Percentiles rank a stretch among this genome's conserved stretches.
These are phyloP conservation scores for Acanthamoeba lenticulata DNA, from an alignment of 208 protist genomes.

Conservation along the genomic window DNA sequence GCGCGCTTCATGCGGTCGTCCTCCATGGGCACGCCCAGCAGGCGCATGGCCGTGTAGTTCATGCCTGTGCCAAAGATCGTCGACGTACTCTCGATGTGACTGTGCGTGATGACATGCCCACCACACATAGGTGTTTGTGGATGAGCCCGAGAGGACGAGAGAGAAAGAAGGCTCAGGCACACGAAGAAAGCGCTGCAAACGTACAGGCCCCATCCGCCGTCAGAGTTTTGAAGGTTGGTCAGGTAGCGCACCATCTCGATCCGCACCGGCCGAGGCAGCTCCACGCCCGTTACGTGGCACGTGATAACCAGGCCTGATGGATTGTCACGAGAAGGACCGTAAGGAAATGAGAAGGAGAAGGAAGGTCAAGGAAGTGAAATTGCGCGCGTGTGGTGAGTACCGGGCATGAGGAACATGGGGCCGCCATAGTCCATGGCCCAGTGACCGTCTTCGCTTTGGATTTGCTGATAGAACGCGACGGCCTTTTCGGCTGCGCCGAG, in stretches of 20 bases:
- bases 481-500: neutral
- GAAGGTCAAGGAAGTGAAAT: neutral
- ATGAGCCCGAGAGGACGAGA: neutral
- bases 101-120: neutral
- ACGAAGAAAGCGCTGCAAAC: neutral
- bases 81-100: constrained; percentile 94
- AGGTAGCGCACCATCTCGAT: constrained; percentile 95
- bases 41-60: constrained; percentile 94
- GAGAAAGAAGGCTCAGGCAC: neutral
- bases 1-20: constrained; percentile 85
- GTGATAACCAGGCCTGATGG: constrained; percentile 93
- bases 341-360: constrained; percentile 80
- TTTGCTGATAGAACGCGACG: constrained; percentile 67
- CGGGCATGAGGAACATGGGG: constrained; percentile 94
- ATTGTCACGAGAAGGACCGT: constrained; percentile 83
- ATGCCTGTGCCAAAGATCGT: constrained; percentile 97
- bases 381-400: neutral
- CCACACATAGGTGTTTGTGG: neutral
- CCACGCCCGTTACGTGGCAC: constrained; percentile 89
- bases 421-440: constrained; percentile 98
- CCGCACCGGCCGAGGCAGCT: constrained; percentile 79
- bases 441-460: constrained; percentile 92
- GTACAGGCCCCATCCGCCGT: constrained; percentile 95
- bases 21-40: constrained; percentile 91
- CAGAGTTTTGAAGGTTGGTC: constrained; percentile 93